phyloP scores from a whole-genome alignment of 495 filamentous ascomycete species.

The Penicillium daleae region DNA sequence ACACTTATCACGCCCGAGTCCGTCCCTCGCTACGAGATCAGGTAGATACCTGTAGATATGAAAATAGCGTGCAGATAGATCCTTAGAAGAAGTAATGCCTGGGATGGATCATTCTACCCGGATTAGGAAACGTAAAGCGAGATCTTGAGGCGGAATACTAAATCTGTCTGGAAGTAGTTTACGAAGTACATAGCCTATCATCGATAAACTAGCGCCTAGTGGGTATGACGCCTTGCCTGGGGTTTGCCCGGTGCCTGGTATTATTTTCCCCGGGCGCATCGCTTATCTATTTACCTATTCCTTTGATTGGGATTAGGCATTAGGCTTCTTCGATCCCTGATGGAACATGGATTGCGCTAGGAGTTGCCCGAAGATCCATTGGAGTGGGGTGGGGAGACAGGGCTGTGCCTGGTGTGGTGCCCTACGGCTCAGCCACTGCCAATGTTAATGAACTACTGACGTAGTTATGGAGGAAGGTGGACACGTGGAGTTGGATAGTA shows the following conservation, averaged over 20 bases:
- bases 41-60: background rate
- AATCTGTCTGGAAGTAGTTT: too few relatives aligned
- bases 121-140: background rate
- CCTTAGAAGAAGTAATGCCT: too few relatives aligned
- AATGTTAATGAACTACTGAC: background rate
- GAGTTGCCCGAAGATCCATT: too few relatives aligned
- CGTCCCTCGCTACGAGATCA: background rate
- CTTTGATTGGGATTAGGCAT: too few relatives aligned
- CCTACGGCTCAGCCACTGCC: background rate
- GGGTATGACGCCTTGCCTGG: background rate
- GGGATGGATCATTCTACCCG: background rate
- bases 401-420: background rate
- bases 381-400: background rate
- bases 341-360: too few relatives aligned
- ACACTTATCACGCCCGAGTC: background rate
- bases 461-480: background rate
- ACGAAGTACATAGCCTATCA: background rate
- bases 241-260: background rate
- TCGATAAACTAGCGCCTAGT: background rate
- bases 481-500: background rate
- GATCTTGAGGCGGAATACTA: background rate
- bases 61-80: background rate
- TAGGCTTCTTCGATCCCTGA: background rate
- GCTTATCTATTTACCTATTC: too few relatives aligned
- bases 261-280: background rate